Conservation (phyloP, 495 filamentous ascomycete species). For the Trichoderma orchidacearum region DNA sequence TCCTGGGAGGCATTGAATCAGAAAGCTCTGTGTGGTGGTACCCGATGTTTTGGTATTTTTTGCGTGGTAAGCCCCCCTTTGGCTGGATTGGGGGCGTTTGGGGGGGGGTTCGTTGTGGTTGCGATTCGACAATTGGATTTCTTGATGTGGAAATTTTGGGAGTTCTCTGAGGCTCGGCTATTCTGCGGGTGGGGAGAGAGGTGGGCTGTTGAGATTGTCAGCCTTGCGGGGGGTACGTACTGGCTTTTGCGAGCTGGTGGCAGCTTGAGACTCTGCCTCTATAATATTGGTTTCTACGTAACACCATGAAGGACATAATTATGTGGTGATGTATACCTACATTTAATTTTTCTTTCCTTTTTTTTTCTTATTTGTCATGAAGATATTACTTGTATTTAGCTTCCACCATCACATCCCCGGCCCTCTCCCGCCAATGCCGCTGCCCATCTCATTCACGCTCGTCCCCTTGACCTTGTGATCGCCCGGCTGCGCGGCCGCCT, state of each 20-base stretch:
- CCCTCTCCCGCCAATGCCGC: slow-evolving; percentile 21
- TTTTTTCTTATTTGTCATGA: not conserved
- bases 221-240: not conserved
- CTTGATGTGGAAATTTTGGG: slow-evolving; percentile 4
- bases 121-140: not conserved
- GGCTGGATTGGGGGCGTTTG: not conserved
- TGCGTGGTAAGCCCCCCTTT: not conserved
- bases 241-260: not conserved
- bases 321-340: not conserved
- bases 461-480: slow-evolving; percentile 55
- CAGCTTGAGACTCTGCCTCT: too few species aligned
- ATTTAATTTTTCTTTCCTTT: not conserved
- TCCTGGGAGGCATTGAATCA: slow-evolving; percentile 36
- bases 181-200: slow-evolving; percentile 2
- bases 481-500: slow-evolving; percentile 79
- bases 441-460: slow-evolving; percentile 32
- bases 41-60: too few species aligned
- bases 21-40: not conserved
- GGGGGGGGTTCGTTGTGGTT: too few species aligned
- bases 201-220: not conserved
- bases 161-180: not conserved
- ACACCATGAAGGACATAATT: too few species aligned
- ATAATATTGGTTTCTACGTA: too few species aligned
- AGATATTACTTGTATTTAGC: too few species aligned
- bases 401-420: not conserved